Conservation (phyloP, 345 rosid species). For the Ricinus communis region DNA sequence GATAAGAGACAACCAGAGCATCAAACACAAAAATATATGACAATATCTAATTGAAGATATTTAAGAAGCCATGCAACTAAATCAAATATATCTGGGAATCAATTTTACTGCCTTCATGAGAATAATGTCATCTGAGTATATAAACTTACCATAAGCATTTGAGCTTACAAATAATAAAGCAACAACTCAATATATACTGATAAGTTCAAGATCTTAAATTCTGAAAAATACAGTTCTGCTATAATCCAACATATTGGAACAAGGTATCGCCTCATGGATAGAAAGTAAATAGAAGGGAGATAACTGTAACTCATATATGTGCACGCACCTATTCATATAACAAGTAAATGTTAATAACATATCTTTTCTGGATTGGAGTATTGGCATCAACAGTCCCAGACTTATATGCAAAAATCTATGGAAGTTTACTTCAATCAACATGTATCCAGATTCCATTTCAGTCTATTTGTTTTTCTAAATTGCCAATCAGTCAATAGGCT, state of each 20-base stretch:
- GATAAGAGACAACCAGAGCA: not conserved
- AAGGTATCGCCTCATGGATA: not conserved
- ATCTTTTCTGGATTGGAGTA: too few species aligned
- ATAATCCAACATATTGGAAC: not conserved
- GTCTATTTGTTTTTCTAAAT: not conserved
- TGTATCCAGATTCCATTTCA: not conserved
- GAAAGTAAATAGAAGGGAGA: not conserved
- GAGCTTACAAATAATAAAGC: not conserved
- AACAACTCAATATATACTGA: not conserved
- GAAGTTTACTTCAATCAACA: not conserved
- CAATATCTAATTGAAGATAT: not conserved
- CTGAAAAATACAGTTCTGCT: not conserved
- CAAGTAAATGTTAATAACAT: too few species aligned
- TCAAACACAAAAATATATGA: not conserved
- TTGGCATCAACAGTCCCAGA: not conserved
- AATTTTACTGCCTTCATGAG: slow-evolving; percentile 1
- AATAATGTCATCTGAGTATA: not conserved
- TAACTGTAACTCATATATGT: not conserved
- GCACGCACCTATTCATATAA: not conserved
- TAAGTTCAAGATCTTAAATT: not conserved
- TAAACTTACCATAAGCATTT: not conserved
- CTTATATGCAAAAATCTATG: not conserved
- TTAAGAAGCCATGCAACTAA: not conserved
- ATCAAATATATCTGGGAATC: not conserved
- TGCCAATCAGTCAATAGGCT: not conserved